Evolutionary conservation across 768 basidiomycete genomes (phyloP).

Genomic region (Pholiota microspora): DNA sequence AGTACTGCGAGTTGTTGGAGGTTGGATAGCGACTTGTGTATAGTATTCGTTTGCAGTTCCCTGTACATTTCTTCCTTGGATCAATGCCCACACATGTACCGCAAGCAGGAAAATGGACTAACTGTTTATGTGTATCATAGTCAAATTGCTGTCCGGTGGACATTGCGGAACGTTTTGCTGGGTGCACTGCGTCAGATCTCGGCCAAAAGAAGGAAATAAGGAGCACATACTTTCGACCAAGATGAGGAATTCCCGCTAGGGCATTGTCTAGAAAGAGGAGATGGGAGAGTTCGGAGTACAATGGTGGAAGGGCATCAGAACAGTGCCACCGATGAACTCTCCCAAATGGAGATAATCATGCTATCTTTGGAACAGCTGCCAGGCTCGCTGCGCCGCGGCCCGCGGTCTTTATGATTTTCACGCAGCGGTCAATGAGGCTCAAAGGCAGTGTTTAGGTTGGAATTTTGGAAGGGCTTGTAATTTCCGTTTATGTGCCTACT

Average conservation of each 20-base stretch:
- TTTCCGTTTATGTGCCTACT: no score
- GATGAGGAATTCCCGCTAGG: not conserved
- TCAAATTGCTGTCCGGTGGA: constrained; percentile 11
- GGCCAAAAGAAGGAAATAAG: not conserved
- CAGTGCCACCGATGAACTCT: not conserved
- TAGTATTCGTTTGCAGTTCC: constrained; percentile 19
- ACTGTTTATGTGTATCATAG: constrained; percentile 11
- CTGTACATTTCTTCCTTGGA: constrained; percentile 13
- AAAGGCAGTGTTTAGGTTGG: no score
- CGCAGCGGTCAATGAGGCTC: no score
- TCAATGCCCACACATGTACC: not conserved
- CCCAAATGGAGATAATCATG: not conserved
- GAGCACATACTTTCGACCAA: not conserved
- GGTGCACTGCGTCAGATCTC: not conserved
- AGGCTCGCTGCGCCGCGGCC: no score
- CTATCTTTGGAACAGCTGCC: no score
- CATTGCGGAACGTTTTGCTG: no score
- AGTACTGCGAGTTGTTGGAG: constrained; percentile 9
- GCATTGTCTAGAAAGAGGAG: constrained; percentile 1
- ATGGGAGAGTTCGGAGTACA: constrained; percentile 5
- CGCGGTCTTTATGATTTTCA: no score
- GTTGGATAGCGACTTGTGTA: constrained; percentile 13
- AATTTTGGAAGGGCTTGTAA: no score
- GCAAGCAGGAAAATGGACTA: not conserved
- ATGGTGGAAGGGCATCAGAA: not conserved